Base-by-base conservation (phyloP, 345 rosid genomes). In the Eucalyptus leucophloia region DNA sequence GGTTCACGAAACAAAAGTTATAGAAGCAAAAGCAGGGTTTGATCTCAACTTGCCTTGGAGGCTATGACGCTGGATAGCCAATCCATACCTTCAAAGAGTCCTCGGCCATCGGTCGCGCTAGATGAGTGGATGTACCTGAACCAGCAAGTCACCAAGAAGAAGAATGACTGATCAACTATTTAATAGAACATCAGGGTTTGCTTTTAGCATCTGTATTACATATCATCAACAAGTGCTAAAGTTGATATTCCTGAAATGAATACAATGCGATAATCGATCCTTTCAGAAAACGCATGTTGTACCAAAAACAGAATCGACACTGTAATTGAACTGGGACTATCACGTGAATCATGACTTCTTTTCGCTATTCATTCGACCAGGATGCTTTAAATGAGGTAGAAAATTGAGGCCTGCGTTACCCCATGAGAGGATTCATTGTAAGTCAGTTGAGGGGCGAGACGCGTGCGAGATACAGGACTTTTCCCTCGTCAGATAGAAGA, bases 81-180 rank as follows among this genome's bases (percentile, higher is more conserved):
- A 24, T 56, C 62, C 62, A 56, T 56, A 4, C 62, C 30, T 56
- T 56, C 62, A 4, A 56, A 56, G 62, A 56, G 30, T 26, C 62
- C 62, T 10, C 0, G 12, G 62, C 1, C 30, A 23, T 1, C 0
- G 14, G 13, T 56, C 30, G 62, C 30, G 30, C 30, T 0, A 24
- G 62, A 56, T 10, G 62, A 56, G 30, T 56, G 62, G 7, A 56
- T 56, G 62, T 10, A 56, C 62, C 62, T 56, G 62, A 56, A 56
- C 62, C 62, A 56, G 62, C 62, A 56, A 24, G 30, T 56, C 62
- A 56, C 62, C 62, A 0, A 56, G 6, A 56, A 56, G 62, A 56
- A 56, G 30, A 56, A 56, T 56, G 62, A 56, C 62, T 24, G 62
- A 24, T 56, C 62, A 56, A 56, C 62, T 56, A 9, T 24, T 4